phyloP scores from a whole-genome alignment of 345 rosid genomes.

The Populus ilicifolia region DNA sequence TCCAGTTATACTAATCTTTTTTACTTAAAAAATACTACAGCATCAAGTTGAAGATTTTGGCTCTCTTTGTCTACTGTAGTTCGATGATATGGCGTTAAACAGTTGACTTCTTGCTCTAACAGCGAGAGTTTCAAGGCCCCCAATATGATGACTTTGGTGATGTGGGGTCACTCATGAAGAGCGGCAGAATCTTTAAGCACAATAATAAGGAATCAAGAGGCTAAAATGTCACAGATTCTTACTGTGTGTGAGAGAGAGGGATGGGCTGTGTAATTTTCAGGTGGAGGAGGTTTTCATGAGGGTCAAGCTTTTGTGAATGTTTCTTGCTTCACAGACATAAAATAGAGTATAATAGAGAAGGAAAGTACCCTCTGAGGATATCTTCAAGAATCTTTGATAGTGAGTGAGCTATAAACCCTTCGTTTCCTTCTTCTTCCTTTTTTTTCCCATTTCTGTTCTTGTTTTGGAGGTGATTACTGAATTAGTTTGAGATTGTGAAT shows the following conservation, averaged over 20 bases:
- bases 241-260: neutral
- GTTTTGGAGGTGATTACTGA: neutral
- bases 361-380: neutral
- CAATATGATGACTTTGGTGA: neutral
- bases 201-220: neutral
- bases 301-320: neutral
- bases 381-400: conserved; percentile 9
- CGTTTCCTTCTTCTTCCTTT: neutral
- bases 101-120: neutral
- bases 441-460: neutral
- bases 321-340: neutral
- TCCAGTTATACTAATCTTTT: neutral
- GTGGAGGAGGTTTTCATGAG: neutral
- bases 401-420: neutral
- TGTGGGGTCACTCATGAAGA: conserved; percentile 2
- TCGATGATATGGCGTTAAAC: neutral
- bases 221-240: neutral
- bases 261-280: neutral
- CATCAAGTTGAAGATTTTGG: neutral
- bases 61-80: neutral
- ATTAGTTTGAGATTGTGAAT: neutral
- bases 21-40: neutral
- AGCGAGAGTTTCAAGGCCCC: conserved; percentile 7
- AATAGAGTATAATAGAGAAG: neutral
- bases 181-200: conserved; percentile 6